These are phyloP conservation scores for Tephrocybe sp. DNA, from an alignment of 768 basidiomycete species.

Conservation along the genomic window DNA sequence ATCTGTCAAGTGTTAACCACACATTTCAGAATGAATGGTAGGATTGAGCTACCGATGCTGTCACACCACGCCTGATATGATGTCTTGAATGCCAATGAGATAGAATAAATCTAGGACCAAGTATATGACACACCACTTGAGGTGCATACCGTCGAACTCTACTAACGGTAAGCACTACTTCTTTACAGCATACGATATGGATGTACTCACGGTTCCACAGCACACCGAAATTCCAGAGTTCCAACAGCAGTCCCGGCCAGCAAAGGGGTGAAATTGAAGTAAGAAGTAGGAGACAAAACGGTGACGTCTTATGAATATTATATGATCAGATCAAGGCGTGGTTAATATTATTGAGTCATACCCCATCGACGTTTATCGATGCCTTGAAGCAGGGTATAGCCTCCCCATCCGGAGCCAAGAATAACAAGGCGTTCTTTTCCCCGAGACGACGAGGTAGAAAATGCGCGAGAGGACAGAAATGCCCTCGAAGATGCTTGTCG, in stretches of 20 bases:
- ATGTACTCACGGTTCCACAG: constrained; percentile 70
- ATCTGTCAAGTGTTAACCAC: neutral
- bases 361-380: constrained; percentile 74
- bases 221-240: constrained; percentile 78
- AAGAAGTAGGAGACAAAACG: constrained; percentile 61
- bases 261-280: constrained; percentile 69
- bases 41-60: constrained; percentile 46
- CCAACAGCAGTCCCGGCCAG: constrained; percentile 75
- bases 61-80: constrained; percentile 79
- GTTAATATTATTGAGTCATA: constrained; percentile 29
- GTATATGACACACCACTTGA: constrained; percentile 6
- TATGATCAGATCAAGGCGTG: no score
- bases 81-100: constrained; percentile 31
- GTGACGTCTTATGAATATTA: constrained; percentile 69
- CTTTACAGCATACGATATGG: neutral
- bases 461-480: neutral
- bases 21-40: neutral
- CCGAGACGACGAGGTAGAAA: constrained; percentile 8
- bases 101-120: neutral
- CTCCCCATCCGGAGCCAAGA: constrained; percentile 78
- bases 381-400: constrained; percentile 63
- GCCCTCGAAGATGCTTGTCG: neutral
- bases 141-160: constrained; percentile 15
- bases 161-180: neutral
- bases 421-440: constrained; percentile 54